Evolutionary conservation across 2,329 filamentous ascomycete genomes (phyloP), one percentile per base, ranked within the genome.

Genomic region (Botryotinia calthae): DNA sequence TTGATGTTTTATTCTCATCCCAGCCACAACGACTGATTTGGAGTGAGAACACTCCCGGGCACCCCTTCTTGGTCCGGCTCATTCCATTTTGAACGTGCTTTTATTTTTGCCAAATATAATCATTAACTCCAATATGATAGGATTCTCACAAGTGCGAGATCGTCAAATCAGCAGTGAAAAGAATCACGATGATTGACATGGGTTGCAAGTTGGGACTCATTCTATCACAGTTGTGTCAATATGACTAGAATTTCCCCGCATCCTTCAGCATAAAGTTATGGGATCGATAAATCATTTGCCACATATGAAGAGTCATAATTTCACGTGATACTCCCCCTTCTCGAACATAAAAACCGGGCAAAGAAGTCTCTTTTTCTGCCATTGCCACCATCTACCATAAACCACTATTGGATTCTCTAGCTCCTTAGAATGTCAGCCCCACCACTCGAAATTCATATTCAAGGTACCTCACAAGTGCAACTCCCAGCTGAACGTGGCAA

Each of bases 371-470:
- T 28, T 48, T 1, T 25, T 34, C 42, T 48, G 12, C 18, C 28
- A 34, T 48, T 65, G 37, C 20, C 10, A 20, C 10, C 16, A 22
- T 65, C 20, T 54, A 28, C 4, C 3, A 28, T 10, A 6, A 8
- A 22, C n/a, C n/a, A 25, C 25, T 28, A 28, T 28, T 14, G n/a
- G 5, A 54, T 31, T 31, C 16, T 46, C 3, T 25, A 31, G 12
- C 16, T 46, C 9, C n/a, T 42, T 18, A 46, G 16, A 31, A 44
- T 28, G 4, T 31, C 42, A 12, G 42, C 48, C 18, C 34, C n/a
- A 44, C 37, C 51, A 31, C 66, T 69, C 16, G 34, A 69, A 42
- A 69, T 69, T 22, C 20, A 58, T 9, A 58, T 69, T 10, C 51
- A 69, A 58, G 51, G 66, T 14, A 25, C 22, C n/a, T 58, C 25